These are phyloP conservation scores for Pythium phragmitis DNA, from an alignment of 352 stramenopile species.

Conservation along the genomic window DNA sequence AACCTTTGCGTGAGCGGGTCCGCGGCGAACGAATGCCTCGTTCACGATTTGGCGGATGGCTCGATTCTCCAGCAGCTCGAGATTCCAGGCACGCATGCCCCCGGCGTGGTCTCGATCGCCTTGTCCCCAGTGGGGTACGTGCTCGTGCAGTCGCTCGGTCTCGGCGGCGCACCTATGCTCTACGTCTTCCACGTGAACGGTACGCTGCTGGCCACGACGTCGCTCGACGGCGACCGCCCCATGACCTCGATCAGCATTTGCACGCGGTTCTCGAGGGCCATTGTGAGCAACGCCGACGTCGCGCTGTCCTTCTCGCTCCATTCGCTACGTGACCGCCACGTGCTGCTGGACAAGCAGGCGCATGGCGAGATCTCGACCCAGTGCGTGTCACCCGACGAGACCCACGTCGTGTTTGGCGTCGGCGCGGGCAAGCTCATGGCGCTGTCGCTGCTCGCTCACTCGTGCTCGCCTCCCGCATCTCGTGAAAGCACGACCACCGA, in stretches of 20 bases:
- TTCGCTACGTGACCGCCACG: slow-evolving; percentile 43
- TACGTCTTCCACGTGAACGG: slow-evolving; percentile 81
- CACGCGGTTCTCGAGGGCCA: slow-evolving; percentile 60
- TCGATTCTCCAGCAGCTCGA: slow-evolving; percentile 59
- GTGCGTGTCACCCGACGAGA: slow-evolving; percentile 69
- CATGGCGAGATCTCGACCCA: slow-evolving; percentile 60
- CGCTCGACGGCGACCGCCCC: slow-evolving; percentile 29
- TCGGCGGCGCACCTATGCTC: slow-evolving; percentile 39
- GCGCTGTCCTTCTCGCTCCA: slow-evolving; percentile 52
- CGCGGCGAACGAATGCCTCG: slow-evolving; percentile 60
- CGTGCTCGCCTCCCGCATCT: neutral
- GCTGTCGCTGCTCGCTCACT: slow-evolving; percentile 37
- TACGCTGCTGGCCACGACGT: slow-evolving; percentile 42
- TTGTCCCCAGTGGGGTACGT: slow-evolving; percentile 70
- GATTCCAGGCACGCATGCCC: slow-evolving; percentile 43
- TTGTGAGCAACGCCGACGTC: slow-evolving; percentile 57
- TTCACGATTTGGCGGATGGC: slow-evolving; percentile 62
- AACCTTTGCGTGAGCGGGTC: slow-evolving; percentile 74
- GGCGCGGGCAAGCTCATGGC: slow-evolving; percentile 52
- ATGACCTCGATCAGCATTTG: slow-evolving; percentile 63
- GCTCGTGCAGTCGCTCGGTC: slow-evolving; percentile 69
- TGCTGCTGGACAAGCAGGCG: slow-evolving; percentile 47
- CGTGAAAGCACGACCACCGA: neutral
- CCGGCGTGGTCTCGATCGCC: slow-evolving; percentile 51
- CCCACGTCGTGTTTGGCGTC: slow-evolving; percentile 70